Base-by-base conservation (phyloP, 192 early-diverging fungal genomes). In the Nowakowskiella sp. region DNA sequence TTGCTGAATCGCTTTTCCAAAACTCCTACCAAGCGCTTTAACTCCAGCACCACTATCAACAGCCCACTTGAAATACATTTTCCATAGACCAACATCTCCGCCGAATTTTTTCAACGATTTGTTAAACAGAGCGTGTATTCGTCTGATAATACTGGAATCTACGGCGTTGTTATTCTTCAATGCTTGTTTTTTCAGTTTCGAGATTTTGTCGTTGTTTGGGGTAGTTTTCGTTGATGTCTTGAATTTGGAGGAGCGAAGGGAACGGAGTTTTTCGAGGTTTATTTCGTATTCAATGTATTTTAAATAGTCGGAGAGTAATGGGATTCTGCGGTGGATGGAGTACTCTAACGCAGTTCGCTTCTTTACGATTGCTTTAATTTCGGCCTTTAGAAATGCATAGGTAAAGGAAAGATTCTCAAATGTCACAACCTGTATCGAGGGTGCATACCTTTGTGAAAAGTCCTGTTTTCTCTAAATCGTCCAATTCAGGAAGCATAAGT, bases 201-300 rank as follows among this genome's bases (percentile, higher is more conserved):
- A 28, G 10, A 48, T 67, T 13, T 44, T 23, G 9, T 57, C 22
- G 7, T 49, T 6, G 13, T 19, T 13, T 19, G 19, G 13, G 36
- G 19, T 19, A 19, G 36, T 6, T 50, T 50, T 50, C 43, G 4
- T 24, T 24, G 19, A 19, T 16, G n/a, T n/a, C n/a, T n/a, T n/a
- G n/a, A n/a, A n/a, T n/a, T n/a, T n/a, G n/a, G n/a, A n/a, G n/a
- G n/a, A n/a, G n/a, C n/a, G n/a, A n/a, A n/a, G n/a, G n/a, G n/a
- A 75, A 23, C 93, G 78, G 42, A 96, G 66, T 26, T 75, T 61
- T 42, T 96, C 91, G 47, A 96, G 72, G 66, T 91, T 92, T 69
- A 84, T 86, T 61, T 99, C 95, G 71, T 91, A 99, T 51, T 90
- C 88, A 57, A 96, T 91, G 70, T 92, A 91, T 21, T 88, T 82